A percentile compares a stretch with the other conserved stretches of the same genome.
Evolutionary conservation across 805 yeast species (phyloP).

Genomic region (Zygoascus bituminiphila): DNA sequence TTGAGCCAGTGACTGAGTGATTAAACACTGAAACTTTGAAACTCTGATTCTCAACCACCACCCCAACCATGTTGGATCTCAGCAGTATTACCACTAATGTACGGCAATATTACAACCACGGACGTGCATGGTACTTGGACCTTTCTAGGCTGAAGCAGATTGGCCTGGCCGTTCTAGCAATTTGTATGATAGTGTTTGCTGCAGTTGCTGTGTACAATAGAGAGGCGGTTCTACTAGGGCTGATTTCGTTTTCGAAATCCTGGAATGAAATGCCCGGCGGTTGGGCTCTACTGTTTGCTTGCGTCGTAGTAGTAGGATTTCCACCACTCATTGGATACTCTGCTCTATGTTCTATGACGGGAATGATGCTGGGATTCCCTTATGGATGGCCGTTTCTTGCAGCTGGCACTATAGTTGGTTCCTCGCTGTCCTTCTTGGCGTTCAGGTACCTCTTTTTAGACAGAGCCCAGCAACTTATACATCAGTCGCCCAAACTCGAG

Average conservation of each 20-base stretch:
- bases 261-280: constrained; percentile 29
- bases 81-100: background rate
- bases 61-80: background rate
- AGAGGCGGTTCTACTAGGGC: constrained; percentile 24
- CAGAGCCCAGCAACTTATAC: constrained; percentile 53
- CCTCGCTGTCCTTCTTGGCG: constrained; percentile 60
- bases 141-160: background rate
- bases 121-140: background rate
- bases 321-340: constrained; percentile 89
- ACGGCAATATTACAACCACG: background rate
- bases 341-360: constrained; percentile 54
- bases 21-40: too few species aligned
- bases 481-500: constrained; percentile 54
- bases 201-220: constrained; percentile 28
- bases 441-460: constrained; percentile 52
- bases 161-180: constrained; percentile 5
- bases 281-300: constrained; percentile 36
- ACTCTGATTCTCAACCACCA: too few species aligned
- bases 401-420: constrained; percentile 60
- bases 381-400: constrained; percentile 75
- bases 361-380: constrained; percentile 76
- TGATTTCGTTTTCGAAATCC: constrained; percentile 25
- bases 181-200: constrained; percentile 6
- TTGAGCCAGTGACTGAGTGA: too few species aligned
- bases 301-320: constrained; percentile 64